Percentiles rank a stretch among this genome's conserved stretches.
Evolutionary conservation across 345 rosid species (phyloP).

Genomic region (Lenwebbia sp.): DNA sequence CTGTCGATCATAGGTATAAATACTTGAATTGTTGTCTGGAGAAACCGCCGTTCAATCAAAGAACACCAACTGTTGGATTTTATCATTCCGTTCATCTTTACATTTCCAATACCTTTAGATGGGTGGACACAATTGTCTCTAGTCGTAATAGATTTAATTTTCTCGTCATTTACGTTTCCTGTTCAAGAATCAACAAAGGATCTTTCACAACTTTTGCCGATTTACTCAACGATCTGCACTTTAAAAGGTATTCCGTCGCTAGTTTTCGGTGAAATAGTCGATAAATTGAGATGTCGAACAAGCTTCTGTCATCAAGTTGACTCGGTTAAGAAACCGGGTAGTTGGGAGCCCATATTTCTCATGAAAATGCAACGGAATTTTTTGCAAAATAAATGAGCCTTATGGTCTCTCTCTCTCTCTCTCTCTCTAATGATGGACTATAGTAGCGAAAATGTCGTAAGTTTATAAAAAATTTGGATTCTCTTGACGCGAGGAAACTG

Average conservation of each 20-base stretch:
- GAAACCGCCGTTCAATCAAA: background rate
- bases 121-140: background rate
- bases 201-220: background rate
- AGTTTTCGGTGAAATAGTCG: background rate
- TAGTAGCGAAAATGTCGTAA: background rate
- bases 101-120: background rate
- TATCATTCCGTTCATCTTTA: background rate
- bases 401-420: background rate
- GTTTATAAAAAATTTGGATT: background rate
- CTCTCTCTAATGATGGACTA: background rate
- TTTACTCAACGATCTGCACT: background rate
- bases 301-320: background rate
- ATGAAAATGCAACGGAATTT: background rate
- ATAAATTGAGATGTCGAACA: background rate
- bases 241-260: background rate
- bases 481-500: background rate
- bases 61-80: background rate
- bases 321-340: background rate
- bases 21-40: background rate
- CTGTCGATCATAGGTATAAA: background rate
- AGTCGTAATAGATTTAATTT: background rate
- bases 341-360: background rate
- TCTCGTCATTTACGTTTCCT: background rate
- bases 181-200: background rate
- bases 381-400: background rate